A percentile compares a stretch with the other conserved stretches of the same genome.
phyloP scores from a whole-genome alignment of 2,329 filamentous ascomycete genomes.

The Nemania sp. region DNA sequence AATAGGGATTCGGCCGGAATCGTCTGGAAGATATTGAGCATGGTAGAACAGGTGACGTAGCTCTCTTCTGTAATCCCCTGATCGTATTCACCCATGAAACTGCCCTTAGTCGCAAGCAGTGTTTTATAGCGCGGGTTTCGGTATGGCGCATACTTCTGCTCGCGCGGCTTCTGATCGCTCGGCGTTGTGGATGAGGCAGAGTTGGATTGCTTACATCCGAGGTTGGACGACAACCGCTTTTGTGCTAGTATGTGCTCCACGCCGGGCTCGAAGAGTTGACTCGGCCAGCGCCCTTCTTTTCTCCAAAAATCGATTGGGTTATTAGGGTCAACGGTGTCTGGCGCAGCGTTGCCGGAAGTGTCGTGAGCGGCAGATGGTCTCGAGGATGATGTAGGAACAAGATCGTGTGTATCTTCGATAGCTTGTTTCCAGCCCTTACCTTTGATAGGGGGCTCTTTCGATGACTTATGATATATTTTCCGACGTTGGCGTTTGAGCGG shows the following conservation, averaged over 20 bases:
- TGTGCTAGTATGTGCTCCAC: not conserved
- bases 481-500: constrained; percentile 27
- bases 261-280: not conserved
- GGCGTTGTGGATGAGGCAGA: not conserved
- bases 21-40: not conserved
- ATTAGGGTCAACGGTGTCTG: constrained; percentile 16
- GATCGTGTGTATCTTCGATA: constrained; percentile 22
- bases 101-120: not conserved
- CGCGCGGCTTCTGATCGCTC: not conserved
- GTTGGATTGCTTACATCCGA: not conserved
- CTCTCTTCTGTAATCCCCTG: not conserved
- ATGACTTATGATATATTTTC: constrained; percentile 8
- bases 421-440: constrained; percentile 18
- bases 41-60: not conserved
- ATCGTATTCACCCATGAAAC: not conserved
- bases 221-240: not conserved
- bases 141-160: not conserved
- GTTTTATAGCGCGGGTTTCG: not conserved
- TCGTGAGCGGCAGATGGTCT: constrained; percentile 6
- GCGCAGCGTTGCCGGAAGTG: constrained; percentile 11
- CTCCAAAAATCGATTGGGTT: not conserved
- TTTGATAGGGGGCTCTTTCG: constrained; percentile 18
- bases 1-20: not conserved
- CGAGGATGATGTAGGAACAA: not conserved
- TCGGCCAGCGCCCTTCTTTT: not conserved